Conservation (phyloP, 176 grass and related monocot species). For the Avena atlantica region DNA sequence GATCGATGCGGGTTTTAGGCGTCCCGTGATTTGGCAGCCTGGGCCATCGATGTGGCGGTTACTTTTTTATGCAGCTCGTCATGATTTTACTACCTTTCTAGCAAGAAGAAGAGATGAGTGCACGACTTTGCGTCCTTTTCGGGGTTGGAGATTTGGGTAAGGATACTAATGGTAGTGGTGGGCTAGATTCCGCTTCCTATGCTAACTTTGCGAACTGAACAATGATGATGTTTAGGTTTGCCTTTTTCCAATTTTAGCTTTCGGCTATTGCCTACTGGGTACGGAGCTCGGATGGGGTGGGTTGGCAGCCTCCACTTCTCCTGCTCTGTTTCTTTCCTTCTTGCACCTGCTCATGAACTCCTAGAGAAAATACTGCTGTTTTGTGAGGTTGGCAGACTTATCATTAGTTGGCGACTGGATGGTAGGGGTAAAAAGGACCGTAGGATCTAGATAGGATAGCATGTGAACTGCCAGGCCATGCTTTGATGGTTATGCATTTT, state of each 20-base stretch:
- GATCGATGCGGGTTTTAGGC: constrained; percentile 1
- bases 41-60: background rate
- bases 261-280: background rate
- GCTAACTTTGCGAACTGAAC: background rate
- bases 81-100: background rate
- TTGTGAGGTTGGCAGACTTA: constrained; percentile 18
- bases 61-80: constrained; percentile 15
- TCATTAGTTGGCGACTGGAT: background rate
- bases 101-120: background rate
- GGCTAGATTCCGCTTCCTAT: constrained; percentile 36
- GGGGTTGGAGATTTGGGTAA: constrained; percentile 22
- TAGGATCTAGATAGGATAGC: background rate
- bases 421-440: constrained; percentile 10
- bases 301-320: constrained; percentile 9
- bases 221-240: background rate
- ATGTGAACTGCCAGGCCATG: background rate
- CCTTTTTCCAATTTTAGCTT: background rate
- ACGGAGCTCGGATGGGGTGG: constrained; percentile 15
- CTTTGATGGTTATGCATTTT: background rate
- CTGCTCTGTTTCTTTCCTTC: constrained; percentile 3
- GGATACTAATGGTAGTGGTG: constrained; percentile 31
- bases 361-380: background rate
- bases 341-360: constrained; percentile 22
- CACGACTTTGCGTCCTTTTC: constrained; percentile 18
- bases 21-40: background rate